These are phyloP conservation scores for Colletotrichum sp. DNA, from an alignment of 2,329 filamentous ascomycete genomes.

Conservation along the genomic window DNA sequence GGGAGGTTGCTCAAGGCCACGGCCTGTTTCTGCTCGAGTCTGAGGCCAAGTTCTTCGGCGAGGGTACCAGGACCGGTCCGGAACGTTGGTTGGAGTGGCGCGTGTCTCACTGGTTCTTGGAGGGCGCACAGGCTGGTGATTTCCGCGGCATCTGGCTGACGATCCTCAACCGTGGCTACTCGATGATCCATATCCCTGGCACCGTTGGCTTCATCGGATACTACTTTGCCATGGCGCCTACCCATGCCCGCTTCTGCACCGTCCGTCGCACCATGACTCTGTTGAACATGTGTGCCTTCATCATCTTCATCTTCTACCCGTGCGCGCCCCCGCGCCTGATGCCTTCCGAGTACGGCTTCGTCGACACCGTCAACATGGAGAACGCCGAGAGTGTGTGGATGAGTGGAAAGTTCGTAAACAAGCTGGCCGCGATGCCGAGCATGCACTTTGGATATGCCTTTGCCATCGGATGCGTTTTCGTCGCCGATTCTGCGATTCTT, in stretches of 20 bases:
- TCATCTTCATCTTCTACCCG: slow-evolving; percentile 67
- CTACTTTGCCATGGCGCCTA: slow-evolving; percentile 63
- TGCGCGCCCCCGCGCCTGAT: slow-evolving; percentile 68
- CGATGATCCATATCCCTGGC: slow-evolving; percentile 64
- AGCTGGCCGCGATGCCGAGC: slow-evolving; percentile 62
- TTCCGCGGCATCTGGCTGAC: slow-evolving; percentile 42
- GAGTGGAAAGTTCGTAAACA: slow-evolving; percentile 61
- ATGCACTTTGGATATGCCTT: slow-evolving; percentile 64
- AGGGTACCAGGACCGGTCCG: slow-evolving; percentile 30
- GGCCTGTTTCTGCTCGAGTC: slow-evolving; percentile 58
- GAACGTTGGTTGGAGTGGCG: slow-evolving; percentile 47
- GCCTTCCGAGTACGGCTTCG: slow-evolving; percentile 63
- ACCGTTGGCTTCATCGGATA: slow-evolving; percentile 67
- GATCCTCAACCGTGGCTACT: slow-evolving; percentile 62
- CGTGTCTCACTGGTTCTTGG: slow-evolving; percentile 62
- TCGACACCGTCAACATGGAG: slow-evolving; percentile 62
- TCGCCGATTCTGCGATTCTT: slow-evolving; percentile 57
- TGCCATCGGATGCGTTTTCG: slow-evolving; percentile 55
- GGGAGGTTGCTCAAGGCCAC: slow-evolving; percentile 60
- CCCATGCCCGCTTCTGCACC: slow-evolving; percentile 37
- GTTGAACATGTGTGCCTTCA: slow-evolving; percentile 65
- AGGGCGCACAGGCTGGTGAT: slow-evolving; percentile 15
- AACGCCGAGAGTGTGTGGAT: slow-evolving; percentile 69
- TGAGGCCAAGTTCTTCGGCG: slow-evolving; percentile 54
- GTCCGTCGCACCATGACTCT: slow-evolving; percentile 53